A percentile compares a stretch with the other conserved stretches of the same genome.
Evolutionary conservation across 2,329 filamentous ascomycete genomes (phyloP).

Genomic region (Venturia oleaginea): DNA sequence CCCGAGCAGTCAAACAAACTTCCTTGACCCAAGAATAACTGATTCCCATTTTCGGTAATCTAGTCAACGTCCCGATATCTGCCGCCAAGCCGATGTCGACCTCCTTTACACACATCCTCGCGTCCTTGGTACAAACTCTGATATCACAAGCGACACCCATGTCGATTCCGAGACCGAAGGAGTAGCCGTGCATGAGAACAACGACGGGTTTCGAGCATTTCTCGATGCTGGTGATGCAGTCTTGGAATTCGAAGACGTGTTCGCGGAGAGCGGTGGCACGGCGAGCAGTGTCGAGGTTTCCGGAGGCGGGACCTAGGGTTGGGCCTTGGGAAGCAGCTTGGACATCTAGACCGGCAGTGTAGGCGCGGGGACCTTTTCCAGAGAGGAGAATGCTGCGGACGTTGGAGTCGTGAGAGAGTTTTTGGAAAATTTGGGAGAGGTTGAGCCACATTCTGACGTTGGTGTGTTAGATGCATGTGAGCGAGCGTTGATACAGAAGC

Average conservation of each 20-base stretch:
- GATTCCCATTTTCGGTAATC: conserved; percentile 65
- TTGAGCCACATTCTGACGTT: conserved; percentile 71
- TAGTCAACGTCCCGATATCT: conserved; percentile 65
- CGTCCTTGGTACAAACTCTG: conserved; percentile 51
- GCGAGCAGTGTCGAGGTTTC: conserved; percentile 50
- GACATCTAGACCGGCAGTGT: conserved; percentile 80
- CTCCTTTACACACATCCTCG: conserved; percentile 65
- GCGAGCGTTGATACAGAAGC: not conserved
- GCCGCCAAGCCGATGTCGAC: conserved; percentile 75
- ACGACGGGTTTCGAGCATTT: conserved; percentile 68
- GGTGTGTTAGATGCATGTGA: not conserved
- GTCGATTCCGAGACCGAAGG: conserved; percentile 31
- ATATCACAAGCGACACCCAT: conserved; percentile 62
- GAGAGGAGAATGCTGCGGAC: conserved; percentile 72
- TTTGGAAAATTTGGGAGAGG: conserved; percentile 60
- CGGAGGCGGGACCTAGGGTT: conserved; percentile 28
- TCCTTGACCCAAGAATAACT: conserved; percentile 72
- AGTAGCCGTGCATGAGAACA: conserved; percentile 27
- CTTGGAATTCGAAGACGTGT: conserved; percentile 72
- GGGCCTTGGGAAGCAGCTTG: conserved; percentile 49
- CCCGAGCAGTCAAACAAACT: conserved; percentile 60
- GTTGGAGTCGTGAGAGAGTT: conserved; percentile 61
- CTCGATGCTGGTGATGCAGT: conserved; percentile 66
- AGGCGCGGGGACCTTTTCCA: conserved; percentile 72
- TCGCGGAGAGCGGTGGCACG: conserved; percentile 44